A percentile compares a stretch with the other conserved stretches of the same genome.
Conservation (phyloP, 139 green algal species). For the Closterium sp. region DNA sequence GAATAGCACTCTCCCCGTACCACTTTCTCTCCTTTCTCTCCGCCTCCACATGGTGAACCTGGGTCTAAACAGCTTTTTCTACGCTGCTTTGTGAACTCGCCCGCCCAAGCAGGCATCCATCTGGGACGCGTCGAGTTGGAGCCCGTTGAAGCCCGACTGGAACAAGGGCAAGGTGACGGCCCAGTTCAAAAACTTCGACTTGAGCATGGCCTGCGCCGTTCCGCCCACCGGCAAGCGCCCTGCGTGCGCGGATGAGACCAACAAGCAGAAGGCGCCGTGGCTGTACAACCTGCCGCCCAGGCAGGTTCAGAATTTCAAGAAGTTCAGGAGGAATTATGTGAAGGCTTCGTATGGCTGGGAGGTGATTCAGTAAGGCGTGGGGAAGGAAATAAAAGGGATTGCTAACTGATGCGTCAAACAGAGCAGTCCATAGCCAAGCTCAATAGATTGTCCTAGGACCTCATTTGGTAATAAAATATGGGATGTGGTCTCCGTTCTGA, state of each 20-base stretch:
- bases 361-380: not conserved
- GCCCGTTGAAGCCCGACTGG: not conserved
- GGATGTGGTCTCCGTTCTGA: too few relatives aligned
- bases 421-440: not conserved
- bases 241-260: not conserved
- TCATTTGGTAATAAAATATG: too few relatives aligned
- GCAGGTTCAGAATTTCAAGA: not conserved
- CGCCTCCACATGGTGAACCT: not conserved
- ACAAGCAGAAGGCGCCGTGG: not conserved
- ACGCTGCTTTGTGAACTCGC: not conserved
- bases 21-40: not conserved
- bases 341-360: not conserved
- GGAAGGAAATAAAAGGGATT: not conserved
- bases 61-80: not conserved
- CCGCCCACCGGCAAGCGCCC: not conserved
- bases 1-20: not conserved
- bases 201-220: not conserved
- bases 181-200: not conserved
- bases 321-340: not conserved
- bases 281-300: not conserved
- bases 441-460: too few relatives aligned
- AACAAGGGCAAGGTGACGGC: not conserved
- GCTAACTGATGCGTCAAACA: not conserved
- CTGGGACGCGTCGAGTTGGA: not conserved
- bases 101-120: not conserved